Evolutionary conservation across 78 protist genomes (phyloP).

Genomic region (Protostelium mycophagum): DNA sequence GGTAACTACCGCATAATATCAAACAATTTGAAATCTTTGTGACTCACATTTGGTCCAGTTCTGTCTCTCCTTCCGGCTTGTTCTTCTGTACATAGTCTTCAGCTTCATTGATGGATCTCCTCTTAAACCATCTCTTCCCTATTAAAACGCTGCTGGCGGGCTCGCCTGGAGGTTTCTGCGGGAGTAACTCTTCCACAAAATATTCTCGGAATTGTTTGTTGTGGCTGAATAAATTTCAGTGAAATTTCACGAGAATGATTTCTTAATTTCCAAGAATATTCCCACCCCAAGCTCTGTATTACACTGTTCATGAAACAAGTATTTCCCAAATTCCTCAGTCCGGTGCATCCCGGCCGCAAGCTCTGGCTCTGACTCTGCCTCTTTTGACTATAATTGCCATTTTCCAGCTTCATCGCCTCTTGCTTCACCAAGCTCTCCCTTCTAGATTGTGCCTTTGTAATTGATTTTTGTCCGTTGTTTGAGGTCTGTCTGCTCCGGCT

Average conservation of each 20-base stretch:
- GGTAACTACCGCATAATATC: too few relatives aligned
- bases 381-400: not conserved
- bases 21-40: too few relatives aligned
- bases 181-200: not conserved
- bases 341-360: conserved; percentile 39
- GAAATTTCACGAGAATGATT: not conserved
- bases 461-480: not conserved
- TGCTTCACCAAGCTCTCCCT: not conserved
- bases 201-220: not conserved
- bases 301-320: conserved; percentile 67
- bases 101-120: too few relatives aligned
- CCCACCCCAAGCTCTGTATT: conserved; percentile 17
- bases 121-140: too few relatives aligned
- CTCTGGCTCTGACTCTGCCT: not conserved
- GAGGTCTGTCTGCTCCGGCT: too few relatives aligned
- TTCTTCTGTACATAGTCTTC: too few relatives aligned
- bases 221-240: not conserved
- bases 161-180: not conserved
- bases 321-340: conserved; percentile 52
- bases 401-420: not conserved
- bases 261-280: not conserved
- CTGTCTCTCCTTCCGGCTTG: too few relatives aligned
- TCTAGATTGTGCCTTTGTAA: not conserved
- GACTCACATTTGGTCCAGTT: too few relatives aligned
- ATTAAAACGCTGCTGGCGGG: too few relatives aligned